Conservation (phyloP, 2,329 filamentous ascomycete species). For the Lachnellula arida region DNA sequence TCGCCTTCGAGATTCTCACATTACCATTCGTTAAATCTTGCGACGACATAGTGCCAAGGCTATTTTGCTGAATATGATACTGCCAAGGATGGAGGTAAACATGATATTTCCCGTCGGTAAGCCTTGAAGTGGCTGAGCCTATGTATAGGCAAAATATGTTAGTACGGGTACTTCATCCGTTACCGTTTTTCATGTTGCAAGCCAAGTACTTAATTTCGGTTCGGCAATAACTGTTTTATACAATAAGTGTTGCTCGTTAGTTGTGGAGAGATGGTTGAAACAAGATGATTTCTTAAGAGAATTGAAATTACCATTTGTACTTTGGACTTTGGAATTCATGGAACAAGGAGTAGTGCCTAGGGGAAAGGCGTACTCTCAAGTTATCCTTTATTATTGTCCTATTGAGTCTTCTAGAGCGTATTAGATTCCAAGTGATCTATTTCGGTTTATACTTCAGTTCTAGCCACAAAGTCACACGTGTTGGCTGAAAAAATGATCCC, state of each 20-base stretch:
- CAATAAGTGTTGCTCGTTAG: not conserved
- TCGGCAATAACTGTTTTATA: not conserved
- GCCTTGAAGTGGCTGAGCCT: not conserved
- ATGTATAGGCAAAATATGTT: conserved; percentile 2
- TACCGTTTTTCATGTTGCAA: not conserved
- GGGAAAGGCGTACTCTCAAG: too few relatives aligned
- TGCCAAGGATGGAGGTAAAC: not conserved
- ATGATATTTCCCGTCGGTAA: not conserved
- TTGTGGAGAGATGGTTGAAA: not conserved
- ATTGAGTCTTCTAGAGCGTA: too few relatives aligned
- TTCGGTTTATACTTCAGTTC: conserved; percentile 6
- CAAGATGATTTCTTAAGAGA: too few relatives aligned
- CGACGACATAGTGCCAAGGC: too few relatives aligned
- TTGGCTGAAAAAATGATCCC: conserved; percentile 3
- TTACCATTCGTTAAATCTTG: not conserved
- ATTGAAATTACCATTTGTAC: too few relatives aligned
- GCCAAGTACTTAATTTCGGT: not conserved
- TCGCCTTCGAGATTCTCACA: not conserved
- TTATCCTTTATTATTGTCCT: too few relatives aligned
- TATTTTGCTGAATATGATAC: not conserved
- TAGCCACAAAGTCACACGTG: conserved; percentile 5
- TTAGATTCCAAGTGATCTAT: not conserved
- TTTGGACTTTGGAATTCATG: too few relatives aligned
- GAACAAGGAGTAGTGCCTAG: too few relatives aligned
- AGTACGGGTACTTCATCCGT: not conserved